Evolutionary conservation across 129 eudicot species (phyloP), one percentile per base, ranked within the genome.

Genomic region (Pseudognaphalium luteoalbum): DNA sequence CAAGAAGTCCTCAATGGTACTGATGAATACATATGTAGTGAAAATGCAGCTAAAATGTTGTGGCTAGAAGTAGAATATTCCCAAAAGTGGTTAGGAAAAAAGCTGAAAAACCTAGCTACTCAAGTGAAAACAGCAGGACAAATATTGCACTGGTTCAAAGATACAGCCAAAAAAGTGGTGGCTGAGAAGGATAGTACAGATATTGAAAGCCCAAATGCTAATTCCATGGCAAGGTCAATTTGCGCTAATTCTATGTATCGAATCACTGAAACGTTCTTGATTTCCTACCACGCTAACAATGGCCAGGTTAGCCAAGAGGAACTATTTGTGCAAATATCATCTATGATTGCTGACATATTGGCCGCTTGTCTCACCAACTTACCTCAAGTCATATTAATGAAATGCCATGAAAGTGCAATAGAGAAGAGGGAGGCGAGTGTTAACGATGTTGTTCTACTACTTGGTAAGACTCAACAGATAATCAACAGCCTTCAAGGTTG

Each of bases 241-340:
- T 80, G 79, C 39, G 86, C 84, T 20, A 82, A 81, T 44, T 79
- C 89, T 20, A 85, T 85, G 89, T 82, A 85, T 61, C 66, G 75
- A 56, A 42, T 85, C 25, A 39, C 60, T 29, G 66, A 60, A 72
- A 85, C 77, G 4, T 16, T 82, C 9, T 17, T 82, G 34, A 20
- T 70, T 10, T 20, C 33, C 10, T 22, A 75, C 28, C 34, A 66
- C 3, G 60, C 0, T 15, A 61, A 39, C 42, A 74, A 22, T 39
- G 42, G 61, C 15, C 9, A 74, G 29, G 39, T 60, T 28, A 7
- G 42, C 30, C 42, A 60, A 16, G 78, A 72, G 25, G 58, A 37
- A 2, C 19, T 85, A 29, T 82, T 75, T 76, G 66, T 41, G 1
- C 50, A 66, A 15, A 4, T 86, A 61, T 72, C 79, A 3, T 56